Conservation (phyloP, 805 yeast species). For the Saturnispora saitoi region DNA sequence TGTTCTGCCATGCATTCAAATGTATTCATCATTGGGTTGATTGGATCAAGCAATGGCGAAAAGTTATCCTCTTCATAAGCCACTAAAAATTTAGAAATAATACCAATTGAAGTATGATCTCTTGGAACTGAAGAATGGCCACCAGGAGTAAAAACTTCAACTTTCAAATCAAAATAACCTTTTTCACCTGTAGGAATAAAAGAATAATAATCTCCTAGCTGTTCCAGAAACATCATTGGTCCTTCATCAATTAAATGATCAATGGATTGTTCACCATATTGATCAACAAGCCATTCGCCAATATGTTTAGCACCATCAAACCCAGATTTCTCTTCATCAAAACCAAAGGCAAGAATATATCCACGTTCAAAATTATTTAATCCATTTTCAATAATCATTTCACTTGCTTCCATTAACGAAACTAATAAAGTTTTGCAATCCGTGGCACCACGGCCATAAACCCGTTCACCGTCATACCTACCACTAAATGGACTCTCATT, state of each 20-base stretch:
- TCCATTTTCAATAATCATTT: slow-evolving; percentile 37
- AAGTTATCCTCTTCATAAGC: slow-evolving; percentile 51
- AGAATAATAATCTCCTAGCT: slow-evolving; percentile 21
- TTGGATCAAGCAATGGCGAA: slow-evolving; percentile 35
- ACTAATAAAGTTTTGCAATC: slow-evolving; percentile 69
- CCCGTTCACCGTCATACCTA: slow-evolving; percentile 50
- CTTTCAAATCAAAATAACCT: slow-evolving; percentile 32
- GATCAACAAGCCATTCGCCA: slow-evolving; percentile 36
- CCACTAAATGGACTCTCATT: slow-evolving; percentile 58
- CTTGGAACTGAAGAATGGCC: slow-evolving; percentile 55
- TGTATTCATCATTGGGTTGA: slow-evolving; percentile 51
- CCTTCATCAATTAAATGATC: slow-evolving; percentile 56
- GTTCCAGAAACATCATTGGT: slow-evolving; percentile 37
- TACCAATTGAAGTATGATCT: slow-evolving; percentile 72
- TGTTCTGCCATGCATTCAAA: slow-evolving; percentile 60
- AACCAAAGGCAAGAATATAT: slow-evolving; percentile 59
- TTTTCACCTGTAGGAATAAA: slow-evolving; percentile 30
- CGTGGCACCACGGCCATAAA: slow-evolving; percentile 73
- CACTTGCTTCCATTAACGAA: slow-evolving; percentile 60
- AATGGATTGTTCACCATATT: slow-evolving; percentile 53
- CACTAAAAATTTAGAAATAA: slow-evolving; percentile 50
- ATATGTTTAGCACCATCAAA: slow-evolving; percentile 50
- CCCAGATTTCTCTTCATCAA: slow-evolving; percentile 74
- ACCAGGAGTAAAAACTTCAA: slow-evolving; percentile 47
- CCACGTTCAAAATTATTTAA: slow-evolving; percentile 52